Evolutionary conservation across 805 yeast species (phyloP).

Genomic region (Lipomyces starkeyi): DNA sequence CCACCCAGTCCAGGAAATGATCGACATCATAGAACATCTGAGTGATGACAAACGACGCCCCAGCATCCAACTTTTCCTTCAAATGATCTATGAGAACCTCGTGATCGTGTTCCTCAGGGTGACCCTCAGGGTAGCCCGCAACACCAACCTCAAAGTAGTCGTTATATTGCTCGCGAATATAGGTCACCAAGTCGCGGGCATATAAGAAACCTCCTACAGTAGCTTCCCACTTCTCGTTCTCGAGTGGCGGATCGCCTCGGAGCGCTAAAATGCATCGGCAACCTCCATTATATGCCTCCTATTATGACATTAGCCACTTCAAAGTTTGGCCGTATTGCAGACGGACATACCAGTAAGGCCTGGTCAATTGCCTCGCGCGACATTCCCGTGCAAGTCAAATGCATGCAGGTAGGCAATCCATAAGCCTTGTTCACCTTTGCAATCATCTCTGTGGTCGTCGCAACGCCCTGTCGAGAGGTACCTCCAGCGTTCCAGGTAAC

Average conservation of each 20-base stretch:
- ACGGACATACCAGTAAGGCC: conserved; percentile 59
- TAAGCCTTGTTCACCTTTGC: conserved; percentile 86
- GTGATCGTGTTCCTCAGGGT: conserved; percentile 78
- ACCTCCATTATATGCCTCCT: conserved; percentile 85
- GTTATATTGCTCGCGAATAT: conserved; percentile 79
- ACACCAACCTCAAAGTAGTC: conserved; percentile 93
- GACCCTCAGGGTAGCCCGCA: conserved; percentile 98
- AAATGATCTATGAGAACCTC: conserved; percentile 63
- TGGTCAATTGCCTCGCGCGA: conserved; percentile 75
- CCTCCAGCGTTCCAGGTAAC: conserved; percentile 99
- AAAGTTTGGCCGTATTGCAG: not conserved
- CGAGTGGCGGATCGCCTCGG: conserved; percentile 92
- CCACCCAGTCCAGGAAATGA: conserved; percentile 82
- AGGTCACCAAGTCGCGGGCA: conserved; percentile 82
- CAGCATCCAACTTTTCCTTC: conserved; percentile 89
- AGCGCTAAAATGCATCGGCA: conserved; percentile 94
- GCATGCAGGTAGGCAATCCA: conserved; percentile 97
- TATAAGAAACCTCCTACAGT: conserved; percentile 80
- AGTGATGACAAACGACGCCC: conserved; percentile 91
- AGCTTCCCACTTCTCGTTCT: conserved; percentile 43
- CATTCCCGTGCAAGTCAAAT: conserved; percentile 96
- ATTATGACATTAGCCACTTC: not conserved
- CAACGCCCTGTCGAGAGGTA: conserved; percentile 59
- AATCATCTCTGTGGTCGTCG: conserved; percentile 88
- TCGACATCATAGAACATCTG: conserved; percentile 98